Evolutionary conservation across 129 eudicot genomes (phyloP).

Genomic region (Apium graveolens): DNA sequence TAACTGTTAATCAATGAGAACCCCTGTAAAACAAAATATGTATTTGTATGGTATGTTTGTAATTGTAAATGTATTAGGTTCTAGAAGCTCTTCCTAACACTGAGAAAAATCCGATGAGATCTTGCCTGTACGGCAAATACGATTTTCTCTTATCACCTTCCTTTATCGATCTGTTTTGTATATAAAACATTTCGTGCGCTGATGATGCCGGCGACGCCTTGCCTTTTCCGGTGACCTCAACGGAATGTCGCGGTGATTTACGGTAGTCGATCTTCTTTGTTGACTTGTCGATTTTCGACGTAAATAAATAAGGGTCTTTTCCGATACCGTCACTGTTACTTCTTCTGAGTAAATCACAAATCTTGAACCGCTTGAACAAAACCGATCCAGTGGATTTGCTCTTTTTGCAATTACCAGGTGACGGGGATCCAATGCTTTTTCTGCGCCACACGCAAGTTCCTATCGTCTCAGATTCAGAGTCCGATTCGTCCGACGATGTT

Average conservation of each 20-base stretch:
- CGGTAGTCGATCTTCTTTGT: constrained; percentile 1
- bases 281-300: constrained; percentile 19
- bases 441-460: constrained; percentile 59
- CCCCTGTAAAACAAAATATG: background rate
- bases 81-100: background rate
- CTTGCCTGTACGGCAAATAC: constrained; percentile 57
- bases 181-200: constrained; percentile 36
- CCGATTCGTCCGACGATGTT: constrained; percentile 52
- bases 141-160: constrained; percentile 49
- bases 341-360: constrained; percentile 49
- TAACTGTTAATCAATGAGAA: background rate
- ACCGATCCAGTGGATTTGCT: constrained; percentile 62
- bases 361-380: constrained; percentile 43
- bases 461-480: constrained; percentile 35
- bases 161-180: constrained; percentile 33
- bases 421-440: constrained; percentile 18
- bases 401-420: constrained; percentile 40
- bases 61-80: background rate
- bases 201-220: constrained; percentile 34
- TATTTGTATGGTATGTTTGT: too few species aligned
- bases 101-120: constrained; percentile 51
- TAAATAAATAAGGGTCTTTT: constrained; percentile 37
- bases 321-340: constrained; percentile 76
- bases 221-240: constrained; percentile 11
- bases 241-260: constrained; percentile 15